phyloP scores from a whole-genome alignment of 345 rosid species.

The Raphanus sativus region DNA sequence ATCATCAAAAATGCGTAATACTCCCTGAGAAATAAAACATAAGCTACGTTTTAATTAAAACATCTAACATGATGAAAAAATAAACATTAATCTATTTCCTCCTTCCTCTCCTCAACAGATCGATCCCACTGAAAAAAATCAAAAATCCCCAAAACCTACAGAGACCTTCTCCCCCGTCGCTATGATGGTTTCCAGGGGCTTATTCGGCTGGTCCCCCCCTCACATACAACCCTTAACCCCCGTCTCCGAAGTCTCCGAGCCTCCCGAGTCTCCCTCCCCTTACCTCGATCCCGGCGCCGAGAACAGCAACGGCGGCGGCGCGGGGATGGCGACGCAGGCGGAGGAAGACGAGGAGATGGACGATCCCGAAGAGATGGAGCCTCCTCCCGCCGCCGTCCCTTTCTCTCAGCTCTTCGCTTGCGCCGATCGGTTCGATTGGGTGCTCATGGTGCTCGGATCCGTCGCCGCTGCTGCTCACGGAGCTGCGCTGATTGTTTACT shows the following conservation, averaged over 20 bases:
- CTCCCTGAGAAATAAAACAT: background rate
- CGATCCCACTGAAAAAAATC: background rate
- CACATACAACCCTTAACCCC: conserved; percentile 98
- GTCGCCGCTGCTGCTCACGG: conserved; percentile 97
- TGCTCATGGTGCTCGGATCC: conserved; percentile 84
- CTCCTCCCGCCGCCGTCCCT: conserved; percentile 96
- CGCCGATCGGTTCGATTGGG: conserved; percentile 91
- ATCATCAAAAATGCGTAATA: background rate
- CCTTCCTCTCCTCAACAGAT: background rate
- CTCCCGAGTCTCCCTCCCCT: conserved; percentile 98
- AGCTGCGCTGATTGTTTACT: conserved; percentile 87
- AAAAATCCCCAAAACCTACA: background rate
- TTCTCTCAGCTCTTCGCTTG: conserved; percentile 79
- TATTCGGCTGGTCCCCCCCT: conserved; percentile 99
- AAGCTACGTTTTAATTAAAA: background rate
- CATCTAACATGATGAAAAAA: conserved; percentile 1
- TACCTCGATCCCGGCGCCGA: conserved; percentile 75
- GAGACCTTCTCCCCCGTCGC: conserved; percentile 22
- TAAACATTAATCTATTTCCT: conserved; percentile 20
- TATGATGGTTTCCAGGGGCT: conserved; percentile 86
- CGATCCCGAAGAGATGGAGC: conserved; percentile 84
- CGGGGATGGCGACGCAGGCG: conserved; percentile 53
- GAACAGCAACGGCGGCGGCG: conserved; percentile 43
- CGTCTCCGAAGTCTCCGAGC: conserved; percentile 98
- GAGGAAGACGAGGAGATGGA: conserved; percentile 89